Conservation (phyloP, 1,139 yeast genomes). For the Blastobotrys indianensis region DNA sequence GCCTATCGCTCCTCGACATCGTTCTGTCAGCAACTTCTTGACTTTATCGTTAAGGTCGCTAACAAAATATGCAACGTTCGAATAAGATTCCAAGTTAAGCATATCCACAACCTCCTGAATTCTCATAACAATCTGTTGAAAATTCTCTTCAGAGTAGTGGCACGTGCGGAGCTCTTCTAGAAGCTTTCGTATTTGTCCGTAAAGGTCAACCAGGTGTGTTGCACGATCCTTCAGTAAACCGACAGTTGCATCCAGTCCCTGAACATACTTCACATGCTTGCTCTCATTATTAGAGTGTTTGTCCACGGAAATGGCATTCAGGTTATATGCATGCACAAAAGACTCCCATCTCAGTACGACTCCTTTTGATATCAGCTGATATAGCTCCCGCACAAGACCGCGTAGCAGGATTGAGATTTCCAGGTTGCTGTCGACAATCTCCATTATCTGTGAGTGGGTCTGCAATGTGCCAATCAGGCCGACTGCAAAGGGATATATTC, state of each 20-base stretch:
- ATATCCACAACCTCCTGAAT: conserved; percentile 43
- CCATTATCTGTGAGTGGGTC: conserved; percentile 28
- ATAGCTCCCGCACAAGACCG: conserved; percentile 37
- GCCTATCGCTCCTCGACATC: conserved; percentile 28
- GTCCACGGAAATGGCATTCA: conserved; percentile 20
- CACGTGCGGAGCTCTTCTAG: conserved; percentile 33
- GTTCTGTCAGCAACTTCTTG: conserved; percentile 33
- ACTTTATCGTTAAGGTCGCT: conserved; percentile 40
- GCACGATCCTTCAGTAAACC: conserved; percentile 36
- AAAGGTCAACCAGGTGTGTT: conserved; percentile 25
- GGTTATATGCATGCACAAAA: conserved; percentile 47
- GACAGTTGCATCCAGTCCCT: conserved; percentile 39
- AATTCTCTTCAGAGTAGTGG: conserved; percentile 24
- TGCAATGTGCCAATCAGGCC: conserved; percentile 48
- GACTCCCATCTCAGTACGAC: conserved; percentile 49
- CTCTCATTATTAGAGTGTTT: conserved; percentile 35
- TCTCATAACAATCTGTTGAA: conserved; percentile 26
- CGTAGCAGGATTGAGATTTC: conserved; percentile 42
- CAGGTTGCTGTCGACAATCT: conserved; percentile 31
- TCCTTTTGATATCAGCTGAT: conserved; percentile 31
- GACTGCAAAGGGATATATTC: conserved; percentile 54
- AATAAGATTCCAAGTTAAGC: conserved; percentile 41
- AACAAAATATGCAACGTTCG: conserved; percentile 38
- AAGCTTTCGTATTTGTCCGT: conserved; percentile 20
- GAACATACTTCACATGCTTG: conserved; percentile 38